A percentile compares a stretch with the other conserved stretches of the same genome.
Evolutionary conservation across 2,329 filamentous ascomycete genomes (phyloP).

Genomic region (Trichoderma cornu-damae): DNA sequence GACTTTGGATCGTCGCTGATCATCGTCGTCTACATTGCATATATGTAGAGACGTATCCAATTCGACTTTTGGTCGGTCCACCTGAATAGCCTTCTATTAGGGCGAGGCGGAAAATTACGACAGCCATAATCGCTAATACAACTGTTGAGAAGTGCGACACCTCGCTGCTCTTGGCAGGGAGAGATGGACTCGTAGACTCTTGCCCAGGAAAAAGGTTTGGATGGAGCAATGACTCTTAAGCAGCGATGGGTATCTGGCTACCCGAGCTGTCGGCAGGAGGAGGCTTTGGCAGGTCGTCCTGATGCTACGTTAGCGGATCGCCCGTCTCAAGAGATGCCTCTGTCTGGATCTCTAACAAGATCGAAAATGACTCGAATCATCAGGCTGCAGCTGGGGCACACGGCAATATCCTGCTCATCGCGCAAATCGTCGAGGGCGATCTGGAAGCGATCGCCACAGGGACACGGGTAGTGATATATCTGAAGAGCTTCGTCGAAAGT

Average conservation of each 20-base stretch:
- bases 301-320: conserved; percentile 8
- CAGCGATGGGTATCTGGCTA: conserved; percentile 38
- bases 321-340: not conserved
- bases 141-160: not conserved
- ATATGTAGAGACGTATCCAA: no score
- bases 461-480: conserved; percentile 94
- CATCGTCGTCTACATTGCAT: not conserved
- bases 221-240: conserved; percentile 28
- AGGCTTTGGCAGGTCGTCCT: conserved; percentile 44
- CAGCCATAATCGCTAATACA: not conserved
- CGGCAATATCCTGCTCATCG: conserved; percentile 89
- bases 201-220: not conserved
- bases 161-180: not conserved
- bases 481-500: conserved; percentile 76
- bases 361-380: conserved; percentile 97
- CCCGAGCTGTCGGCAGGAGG: conserved; percentile 30
- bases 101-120: no score
- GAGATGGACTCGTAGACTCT: not conserved
- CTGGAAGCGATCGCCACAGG: conserved; percentile 94
- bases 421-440: conserved; percentile 78
- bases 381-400: conserved; percentile 93
- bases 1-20: not conserved
- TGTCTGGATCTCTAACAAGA: conserved; percentile 52
- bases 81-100: not conserved
- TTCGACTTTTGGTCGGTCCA: not conserved